phyloP scores from a whole-genome alignment of 495 filamentous ascomycete species.

The Antarctomyces pellizariae region DNA sequence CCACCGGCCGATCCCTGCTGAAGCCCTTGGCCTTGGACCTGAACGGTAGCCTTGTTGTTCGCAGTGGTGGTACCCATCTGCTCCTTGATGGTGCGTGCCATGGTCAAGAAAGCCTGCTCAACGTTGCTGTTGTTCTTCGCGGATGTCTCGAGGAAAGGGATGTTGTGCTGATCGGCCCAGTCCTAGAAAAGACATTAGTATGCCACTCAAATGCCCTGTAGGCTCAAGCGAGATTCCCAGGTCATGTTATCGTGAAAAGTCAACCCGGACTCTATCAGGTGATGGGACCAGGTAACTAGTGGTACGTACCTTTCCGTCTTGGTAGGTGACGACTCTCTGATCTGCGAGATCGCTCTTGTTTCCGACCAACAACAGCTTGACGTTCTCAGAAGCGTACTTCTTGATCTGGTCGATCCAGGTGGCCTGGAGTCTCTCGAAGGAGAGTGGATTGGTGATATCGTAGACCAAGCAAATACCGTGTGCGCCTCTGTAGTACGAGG shows the following conservation, averaged over 20 bases:
- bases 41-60: constrained; percentile 93
- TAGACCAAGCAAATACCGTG: constrained; percentile 99
- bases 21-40: constrained; percentile 86
- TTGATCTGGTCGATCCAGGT: constrained; percentile 99
- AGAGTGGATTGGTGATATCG: constrained; percentile 99
- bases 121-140: constrained; percentile 99
- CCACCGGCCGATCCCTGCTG: constrained; percentile 73
- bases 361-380: constrained; percentile 95
- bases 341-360: constrained; percentile 99
- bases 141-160: constrained; percentile 98
- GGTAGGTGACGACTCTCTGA: constrained; percentile 99
- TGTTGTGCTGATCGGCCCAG: constrained; percentile 95
- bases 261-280: too few relatives aligned
- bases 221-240: not conserved
- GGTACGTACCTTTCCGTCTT: constrained; percentile 72
- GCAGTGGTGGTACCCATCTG: constrained; percentile 88
- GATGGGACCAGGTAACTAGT: constrained; percentile 6
- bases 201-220: not conserved
- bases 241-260: not conserved
- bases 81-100: constrained; percentile 99
- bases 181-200: constrained; percentile 31
- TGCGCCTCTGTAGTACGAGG: constrained; percentile 94
- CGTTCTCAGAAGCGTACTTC: constrained; percentile 93
- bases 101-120: constrained; percentile 98
- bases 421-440: constrained; percentile 99